Evolutionary conservation across 495 filamentous ascomycete species (phyloP), one percentile per base, ranked within the genome.

Genomic region (Penicillium cosmopolitanum): DNA sequence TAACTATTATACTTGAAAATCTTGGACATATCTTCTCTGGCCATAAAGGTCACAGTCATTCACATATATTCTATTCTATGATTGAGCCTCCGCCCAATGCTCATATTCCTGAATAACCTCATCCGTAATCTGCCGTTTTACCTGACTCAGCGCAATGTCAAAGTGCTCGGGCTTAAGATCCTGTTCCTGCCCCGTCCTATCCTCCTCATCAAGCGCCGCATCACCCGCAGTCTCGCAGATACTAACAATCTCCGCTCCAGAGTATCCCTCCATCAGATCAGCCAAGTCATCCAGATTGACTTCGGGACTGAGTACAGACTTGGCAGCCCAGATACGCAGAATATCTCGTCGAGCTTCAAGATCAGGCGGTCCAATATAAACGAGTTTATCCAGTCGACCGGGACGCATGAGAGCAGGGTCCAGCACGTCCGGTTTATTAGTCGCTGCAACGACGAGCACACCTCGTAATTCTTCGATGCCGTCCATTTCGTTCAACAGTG

Each of bases 401-500:
- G 93, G 90, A 11, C 95, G 87, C 65, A 96, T 86, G 40, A 98
- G 78, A 11, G 95, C 95, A 6, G 89, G 85, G 69, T 98, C 95
- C 13, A 98, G 81, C 1, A 78, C 73, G 65, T 96, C 91, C 0
- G 95, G 95, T 52, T 90, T 87, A 70, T 98, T 98, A 11, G 95
- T 98, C 0, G 95, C 95, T 4, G 92, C 95, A n/a, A 98, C 83
- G 12, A 98, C 88, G 51, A 93, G 83, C 3, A 98, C 93, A 54
- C 88, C 90, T 56, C 87, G 87, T 38, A 96, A 74, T 31, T 86
- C 83, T 66, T 96, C 90, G 63, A 98, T 94, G 19, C 95, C 95
- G 67, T 98, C 94, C 89, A 98, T 94, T 70, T 98, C 95, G 63
- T 93, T 98, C 9, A 98, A 80, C 33, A 98, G 70, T 2, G 95